Evolutionary conservation across 2,329 filamentous ascomycete genomes (phyloP), one percentile per base, ranked within the genome.

Genomic region (Leptodontidium sp.): DNA sequence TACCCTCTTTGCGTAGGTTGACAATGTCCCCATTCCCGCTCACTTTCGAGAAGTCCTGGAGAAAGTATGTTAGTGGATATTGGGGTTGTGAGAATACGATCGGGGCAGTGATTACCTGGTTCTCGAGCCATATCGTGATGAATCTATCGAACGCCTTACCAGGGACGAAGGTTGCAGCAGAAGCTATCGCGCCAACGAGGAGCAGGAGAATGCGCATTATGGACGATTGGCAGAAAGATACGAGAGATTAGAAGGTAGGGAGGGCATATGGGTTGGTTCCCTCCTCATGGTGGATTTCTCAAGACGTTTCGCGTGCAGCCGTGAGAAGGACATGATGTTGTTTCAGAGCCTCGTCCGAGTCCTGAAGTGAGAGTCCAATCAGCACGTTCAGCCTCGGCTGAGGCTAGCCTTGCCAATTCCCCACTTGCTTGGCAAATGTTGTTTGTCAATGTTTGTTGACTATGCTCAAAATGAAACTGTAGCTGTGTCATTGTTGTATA

Each of bases 111-210:
- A 68, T 21, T 61, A 77, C 77, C 65, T 85, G 88, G 75, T 90
- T 90, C 78, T 90, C 88, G n/a, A 90, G 79, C 86, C 87, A 90
- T 74, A 90, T 86, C 68, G 87, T 84, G 55, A 87, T 84, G 69
- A 89, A 87, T 26, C 87, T 84, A 75, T 89, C 83, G 73, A 90
- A 90, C 0, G 82, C 84, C 68, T 84, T 82, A n/a, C 88, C 88
- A 4, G 75, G 75, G 38, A 77, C 75, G 69, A 75, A 74, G 6
- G 70, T 67, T n/a, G 71, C 69, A 3, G 62, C 50, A 15, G 65
- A 70, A 40, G 59, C 65, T 1, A 59, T 55, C 35, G 67, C 70
- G 35, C 57, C 63, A 2, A 59, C 52, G 26, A 74, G 49, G 32
- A 73, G 21, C 7, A 71, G 58, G 12, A 65, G 55, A 62, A 71